These are phyloP conservation scores for Penicillium silybi DNA, from an alignment of 495 filamentous ascomycete species.

Conservation along the genomic window DNA sequence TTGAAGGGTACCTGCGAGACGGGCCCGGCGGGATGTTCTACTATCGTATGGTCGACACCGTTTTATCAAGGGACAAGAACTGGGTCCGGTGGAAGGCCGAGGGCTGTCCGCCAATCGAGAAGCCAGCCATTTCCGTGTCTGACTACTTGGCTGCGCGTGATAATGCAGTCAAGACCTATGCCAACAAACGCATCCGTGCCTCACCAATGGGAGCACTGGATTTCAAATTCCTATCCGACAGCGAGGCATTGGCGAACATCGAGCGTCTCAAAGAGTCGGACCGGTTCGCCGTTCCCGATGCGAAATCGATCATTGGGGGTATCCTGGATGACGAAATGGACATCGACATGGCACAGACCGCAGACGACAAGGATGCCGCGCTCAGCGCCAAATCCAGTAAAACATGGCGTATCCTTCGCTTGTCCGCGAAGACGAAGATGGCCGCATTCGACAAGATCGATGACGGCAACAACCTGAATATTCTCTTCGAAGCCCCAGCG, in stretches of 20 bases:
- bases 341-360: constrained; percentile 70
- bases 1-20: constrained; percentile 74
- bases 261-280: constrained; percentile 56
- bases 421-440: constrained; percentile 69
- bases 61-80: constrained; percentile 91
- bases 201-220: constrained; percentile 68
- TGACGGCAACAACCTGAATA: constrained; percentile 62
- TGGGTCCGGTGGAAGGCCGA: constrained; percentile 99
- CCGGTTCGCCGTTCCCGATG: constrained; percentile 48
- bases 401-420: constrained; percentile 79
- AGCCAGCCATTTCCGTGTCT: constrained; percentile 58
- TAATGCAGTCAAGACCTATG: constrained; percentile 58
- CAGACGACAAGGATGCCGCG: constrained; percentile 64
- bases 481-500: constrained; percentile 44
- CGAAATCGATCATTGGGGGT: constrained; percentile 54
- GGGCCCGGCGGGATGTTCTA: constrained; percentile 76
- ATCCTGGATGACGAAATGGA: constrained; percentile 74
- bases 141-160: constrained; percentile 64
- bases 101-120: constrained; percentile 80
- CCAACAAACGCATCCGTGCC: constrained; percentile 60
- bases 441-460: constrained; percentile 81
- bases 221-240: constrained; percentile 72
- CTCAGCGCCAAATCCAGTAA: constrained; percentile 74
- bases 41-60: constrained; percentile 92
- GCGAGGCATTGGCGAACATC: constrained; percentile 45